Percentiles rank a stretch among this genome's conserved stretches.
Evolutionary conservation across 441 rosid species (phyloP).

Genomic region (Syzygium malaccense): DNA sequence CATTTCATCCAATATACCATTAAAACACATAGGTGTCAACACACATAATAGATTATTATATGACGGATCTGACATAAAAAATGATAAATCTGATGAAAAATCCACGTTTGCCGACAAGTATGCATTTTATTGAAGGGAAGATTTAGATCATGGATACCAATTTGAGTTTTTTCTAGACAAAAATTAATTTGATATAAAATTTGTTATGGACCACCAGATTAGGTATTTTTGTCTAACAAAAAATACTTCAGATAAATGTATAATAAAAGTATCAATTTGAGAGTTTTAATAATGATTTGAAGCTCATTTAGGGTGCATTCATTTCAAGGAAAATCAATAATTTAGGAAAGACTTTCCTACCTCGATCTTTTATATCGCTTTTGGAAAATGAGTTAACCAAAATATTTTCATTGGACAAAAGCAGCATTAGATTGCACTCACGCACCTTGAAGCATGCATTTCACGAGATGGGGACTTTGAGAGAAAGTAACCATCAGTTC

Average conservation of each 20-base stretch:
- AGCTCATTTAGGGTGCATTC: not conserved
- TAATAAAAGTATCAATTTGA: not conserved
- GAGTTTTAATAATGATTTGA: not conserved
- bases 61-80: not conserved
- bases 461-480: not conserved
- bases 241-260: not conserved
- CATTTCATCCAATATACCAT: not conserved
- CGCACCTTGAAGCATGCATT: not conserved
- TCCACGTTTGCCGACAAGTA: not conserved
- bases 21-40: not conserved
- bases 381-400: not conserved
- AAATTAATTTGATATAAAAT: not conserved
- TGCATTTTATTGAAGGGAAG: not conserved
- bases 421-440: not conserved
- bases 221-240: not conserved
- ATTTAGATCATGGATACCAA: not conserved
- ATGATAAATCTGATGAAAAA: not conserved
- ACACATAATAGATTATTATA: fast-evolving
- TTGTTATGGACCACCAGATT: not conserved
- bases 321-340: not conserved
- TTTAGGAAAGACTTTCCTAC: not conserved
- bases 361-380: not conserved
- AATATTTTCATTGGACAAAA: not conserved
- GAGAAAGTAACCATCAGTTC: not conserved
- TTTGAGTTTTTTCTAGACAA: not conserved